Percentiles rank a stretch among this genome's conserved stretches.
Evolutionary conservation across 495 filamentous ascomycete genomes (phyloP).

Genomic region (Penicillium atrosanguineum): DNA sequence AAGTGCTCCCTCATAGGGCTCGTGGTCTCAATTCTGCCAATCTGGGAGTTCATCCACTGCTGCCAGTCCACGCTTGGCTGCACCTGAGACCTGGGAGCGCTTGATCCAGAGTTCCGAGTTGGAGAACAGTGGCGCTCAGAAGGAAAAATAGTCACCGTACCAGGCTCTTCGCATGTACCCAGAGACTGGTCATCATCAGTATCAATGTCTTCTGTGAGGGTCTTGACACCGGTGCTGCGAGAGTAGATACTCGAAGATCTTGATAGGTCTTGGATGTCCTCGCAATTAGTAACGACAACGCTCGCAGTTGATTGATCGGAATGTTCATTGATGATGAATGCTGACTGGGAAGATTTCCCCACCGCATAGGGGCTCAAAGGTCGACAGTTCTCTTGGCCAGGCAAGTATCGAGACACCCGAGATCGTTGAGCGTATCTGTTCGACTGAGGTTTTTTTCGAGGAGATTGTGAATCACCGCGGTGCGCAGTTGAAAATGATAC

Average conservation of each 20-base stretch:
- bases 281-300: slow-evolving; percentile 15
- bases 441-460: slow-evolving; percentile 9
- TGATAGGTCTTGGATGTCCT: neutral
- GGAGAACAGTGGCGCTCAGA: slow-evolving; percentile 42
- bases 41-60: slow-evolving; percentile 48
- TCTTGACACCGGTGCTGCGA: slow-evolving; percentile 48
- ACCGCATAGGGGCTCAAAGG: neutral
- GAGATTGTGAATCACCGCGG: slow-evolving; percentile 21
- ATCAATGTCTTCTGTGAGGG: slow-evolving; percentile 24
- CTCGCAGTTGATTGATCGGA: slow-evolving; percentile 23
- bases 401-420: neutral
- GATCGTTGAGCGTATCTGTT: neutral
- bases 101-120: slow-evolving; percentile 13
- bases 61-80: slow-evolving; percentile 44
- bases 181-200: neutral
- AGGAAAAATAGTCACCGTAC: slow-evolving; percentile 46
- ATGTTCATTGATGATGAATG: slow-evolving; percentile 7
- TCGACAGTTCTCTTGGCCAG: slow-evolving; percentile 1
- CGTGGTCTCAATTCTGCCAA: slow-evolving; percentile 35
- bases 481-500: slow-evolving; percentile 32
- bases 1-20: slow-evolving; percentile 48
- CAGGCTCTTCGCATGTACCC: slow-evolving; percentile 22
- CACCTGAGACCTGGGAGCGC: neutral
- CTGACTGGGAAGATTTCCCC: neutral
- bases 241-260: slow-evolving; percentile 57